Evolutionary conservation across 208 protist genomes (phyloP).

Genomic region (Leishmania turanica): DNA sequence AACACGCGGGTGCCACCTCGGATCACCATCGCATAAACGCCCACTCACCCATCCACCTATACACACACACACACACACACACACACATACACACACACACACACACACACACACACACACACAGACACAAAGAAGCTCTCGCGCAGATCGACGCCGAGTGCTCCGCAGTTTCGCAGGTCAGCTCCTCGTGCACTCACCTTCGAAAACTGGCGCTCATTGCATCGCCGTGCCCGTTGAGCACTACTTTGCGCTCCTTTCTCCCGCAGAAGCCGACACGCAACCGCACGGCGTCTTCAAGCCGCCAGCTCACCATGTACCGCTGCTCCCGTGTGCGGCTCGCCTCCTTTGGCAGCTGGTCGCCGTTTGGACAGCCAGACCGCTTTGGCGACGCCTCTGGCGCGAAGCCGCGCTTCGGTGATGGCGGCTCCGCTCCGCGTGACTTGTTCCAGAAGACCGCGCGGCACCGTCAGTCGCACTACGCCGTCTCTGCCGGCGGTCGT

Average conservation of each 20-base stretch:
- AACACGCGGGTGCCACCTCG: not conserved
- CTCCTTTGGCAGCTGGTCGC: slow-evolving; percentile 21
- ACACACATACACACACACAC: too few relatives aligned
- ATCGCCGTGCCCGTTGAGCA: not conserved
- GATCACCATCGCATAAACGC: not conserved
- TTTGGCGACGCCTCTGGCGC: slow-evolving; percentile 18
- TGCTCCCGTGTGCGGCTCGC: slow-evolving; percentile 1
- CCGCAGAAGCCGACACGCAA: not conserved
- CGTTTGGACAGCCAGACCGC: slow-evolving; percentile 28
- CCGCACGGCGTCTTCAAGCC: not conserved
- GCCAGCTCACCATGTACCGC: slow-evolving; percentile 15
- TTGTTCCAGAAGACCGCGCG: slow-evolving; percentile 30
- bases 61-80: too few relatives aligned
- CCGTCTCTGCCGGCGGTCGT: slow-evolving; percentile 23
- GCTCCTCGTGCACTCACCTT: not conserved
- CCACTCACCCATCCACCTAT: not conserved
- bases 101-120: too few relatives aligned
- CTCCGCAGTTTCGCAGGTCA: not conserved
- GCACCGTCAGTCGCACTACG: slow-evolving; percentile 32
- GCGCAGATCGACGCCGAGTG: not conserved
- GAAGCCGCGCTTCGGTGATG: slow-evolving; percentile 16
- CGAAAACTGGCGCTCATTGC: not conserved
- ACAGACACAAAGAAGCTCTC: not conserved
- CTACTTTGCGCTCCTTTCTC: not conserved
- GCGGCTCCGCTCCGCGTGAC: slow-evolving; percentile 26